Conservation (phyloP, 441 rosid species). For the Rhodomyrtus psidioides region DNA sequence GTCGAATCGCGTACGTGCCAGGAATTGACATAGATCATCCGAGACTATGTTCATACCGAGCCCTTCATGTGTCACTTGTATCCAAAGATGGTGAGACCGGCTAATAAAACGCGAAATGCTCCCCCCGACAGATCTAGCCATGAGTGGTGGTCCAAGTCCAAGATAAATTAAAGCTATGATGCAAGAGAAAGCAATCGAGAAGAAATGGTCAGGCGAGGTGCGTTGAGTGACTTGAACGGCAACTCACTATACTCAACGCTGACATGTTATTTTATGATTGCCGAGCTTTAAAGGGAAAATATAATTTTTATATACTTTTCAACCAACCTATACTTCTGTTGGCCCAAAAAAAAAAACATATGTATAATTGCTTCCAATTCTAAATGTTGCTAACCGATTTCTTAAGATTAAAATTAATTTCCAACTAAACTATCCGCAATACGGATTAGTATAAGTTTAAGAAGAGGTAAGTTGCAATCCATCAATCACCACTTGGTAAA, state of each 20-base stretch:
- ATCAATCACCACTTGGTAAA: background rate
- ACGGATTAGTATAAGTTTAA: background rate
- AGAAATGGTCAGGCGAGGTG: background rate
- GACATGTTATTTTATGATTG: background rate
- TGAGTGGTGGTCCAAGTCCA: background rate
- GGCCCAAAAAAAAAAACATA: background rate
- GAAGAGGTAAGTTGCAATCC: background rate
- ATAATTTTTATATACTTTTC: background rate
- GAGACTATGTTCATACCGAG: background rate
- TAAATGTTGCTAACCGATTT: background rate
- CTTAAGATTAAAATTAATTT: background rate
- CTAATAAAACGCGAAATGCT: background rate
- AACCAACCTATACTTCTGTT: background rate
- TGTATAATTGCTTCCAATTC: background rate
- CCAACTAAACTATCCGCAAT: background rate
- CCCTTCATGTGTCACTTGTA: background rate
- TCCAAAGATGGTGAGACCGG: background rate
- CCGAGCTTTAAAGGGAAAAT: background rate
- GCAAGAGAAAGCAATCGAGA: background rate
- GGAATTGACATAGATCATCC: background rate
- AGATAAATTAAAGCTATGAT: background rate
- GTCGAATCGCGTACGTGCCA: background rate
- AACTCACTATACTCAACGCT: background rate
- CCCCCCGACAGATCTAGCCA: background rate
- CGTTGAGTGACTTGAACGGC: background rate